Evolutionary conservation across 352 stramenopile species (phyloP).

Genomic region (Globisporangium emineosum): DNA sequence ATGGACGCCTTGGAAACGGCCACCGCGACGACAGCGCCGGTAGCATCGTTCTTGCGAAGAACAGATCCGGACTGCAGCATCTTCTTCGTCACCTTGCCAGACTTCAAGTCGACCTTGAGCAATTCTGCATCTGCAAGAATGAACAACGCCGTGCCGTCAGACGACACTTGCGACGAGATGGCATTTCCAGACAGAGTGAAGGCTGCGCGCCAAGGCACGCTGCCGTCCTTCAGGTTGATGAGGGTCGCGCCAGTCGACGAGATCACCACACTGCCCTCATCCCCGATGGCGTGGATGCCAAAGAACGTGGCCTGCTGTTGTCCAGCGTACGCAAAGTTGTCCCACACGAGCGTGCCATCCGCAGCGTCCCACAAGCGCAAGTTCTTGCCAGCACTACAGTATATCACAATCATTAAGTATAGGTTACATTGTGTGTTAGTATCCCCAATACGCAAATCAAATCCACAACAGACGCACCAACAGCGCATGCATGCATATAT

Average conservation of each 20-base stretch:
- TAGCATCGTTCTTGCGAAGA: constrained; percentile 17
- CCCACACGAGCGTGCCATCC: constrained; percentile 66
- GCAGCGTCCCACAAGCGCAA: constrained; percentile 67
- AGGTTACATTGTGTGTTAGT: constrained; percentile 5
- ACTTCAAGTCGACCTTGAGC: constrained; percentile 39
- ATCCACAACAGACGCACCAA: not conserved
- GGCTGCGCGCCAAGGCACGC: constrained; percentile 33
- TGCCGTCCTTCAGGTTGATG: constrained; percentile 56
- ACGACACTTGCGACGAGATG: constrained; percentile 39
- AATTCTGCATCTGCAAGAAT: constrained; percentile 39
- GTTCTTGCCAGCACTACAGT: constrained; percentile 41
- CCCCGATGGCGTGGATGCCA: constrained; percentile 40
- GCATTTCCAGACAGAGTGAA: constrained; percentile 33
- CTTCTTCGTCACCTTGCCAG: constrained; percentile 18
- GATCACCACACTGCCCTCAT: constrained; percentile 49
- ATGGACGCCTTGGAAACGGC: constrained; percentile 12
- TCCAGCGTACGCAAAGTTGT: constrained; percentile 38
- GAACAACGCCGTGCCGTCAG: constrained; percentile 47
- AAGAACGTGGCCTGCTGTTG: constrained; percentile 28
- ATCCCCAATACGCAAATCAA: constrained; percentile 1
- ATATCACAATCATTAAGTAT: not conserved
- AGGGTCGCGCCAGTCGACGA: constrained; percentile 44
- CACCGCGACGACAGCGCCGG: constrained; percentile 21
- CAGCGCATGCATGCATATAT: not conserved
- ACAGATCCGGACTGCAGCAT: constrained; percentile 7